Conservation (phyloP, 441 rosid species). For the Capsella rubella region DNA sequence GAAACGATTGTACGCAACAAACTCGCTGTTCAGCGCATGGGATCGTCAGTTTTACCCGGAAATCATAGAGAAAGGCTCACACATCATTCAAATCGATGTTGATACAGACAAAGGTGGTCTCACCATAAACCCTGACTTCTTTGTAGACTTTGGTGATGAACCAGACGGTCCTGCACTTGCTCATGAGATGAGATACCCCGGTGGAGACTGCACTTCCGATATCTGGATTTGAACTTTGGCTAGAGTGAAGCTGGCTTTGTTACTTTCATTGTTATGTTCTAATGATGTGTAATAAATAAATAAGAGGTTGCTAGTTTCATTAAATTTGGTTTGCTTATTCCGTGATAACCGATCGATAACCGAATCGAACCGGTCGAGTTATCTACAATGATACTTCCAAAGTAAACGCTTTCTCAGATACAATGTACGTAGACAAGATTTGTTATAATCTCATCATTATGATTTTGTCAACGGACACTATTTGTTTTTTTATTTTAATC, state of each 20-base stretch:
- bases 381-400: not conserved
- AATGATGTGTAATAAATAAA: not conserved
- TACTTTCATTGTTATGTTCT: not conserved
- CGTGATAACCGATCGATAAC: too few species aligned
- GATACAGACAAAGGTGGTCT: slow-evolving; percentile 83
- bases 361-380: not conserved
- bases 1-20: slow-evolving; percentile 79
- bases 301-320: not conserved
- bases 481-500: not conserved
- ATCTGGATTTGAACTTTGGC: slow-evolving; percentile 66
- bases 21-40: slow-evolving; percentile 87
- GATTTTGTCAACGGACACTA: not conserved
- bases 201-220: slow-evolving; percentile 96
- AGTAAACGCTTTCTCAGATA: not conserved
- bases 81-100: slow-evolving; percentile 85
- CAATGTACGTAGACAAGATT: not conserved
- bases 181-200: slow-evolving; percentile 95
- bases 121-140: slow-evolving; percentile 66
- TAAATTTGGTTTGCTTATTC: not conserved
- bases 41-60: slow-evolving; percentile 87
- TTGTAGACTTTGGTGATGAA: slow-evolving; percentile 79
- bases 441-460: not conserved
- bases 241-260: not conserved
- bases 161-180: slow-evolving; percentile 91
- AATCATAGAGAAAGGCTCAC: slow-evolving; percentile 78